These are phyloP conservation scores for Cicer cuneatum DNA, from an alignment of 306 rosid species.

Conservation along the genomic window DNA sequence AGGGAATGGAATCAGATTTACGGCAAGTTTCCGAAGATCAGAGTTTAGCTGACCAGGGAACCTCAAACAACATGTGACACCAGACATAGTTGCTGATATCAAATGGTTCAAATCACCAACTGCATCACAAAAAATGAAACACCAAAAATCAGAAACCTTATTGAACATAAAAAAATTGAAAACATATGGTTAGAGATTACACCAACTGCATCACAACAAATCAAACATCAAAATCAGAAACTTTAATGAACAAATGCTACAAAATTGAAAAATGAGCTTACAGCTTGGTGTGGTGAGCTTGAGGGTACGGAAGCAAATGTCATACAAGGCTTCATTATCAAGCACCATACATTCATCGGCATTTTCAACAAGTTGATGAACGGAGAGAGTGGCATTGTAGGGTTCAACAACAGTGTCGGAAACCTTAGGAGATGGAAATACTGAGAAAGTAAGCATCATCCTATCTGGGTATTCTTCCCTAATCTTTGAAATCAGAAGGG, in stretches of 20 bases:
- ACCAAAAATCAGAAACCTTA: background rate
- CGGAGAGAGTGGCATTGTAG: slow-evolving; percentile 18
- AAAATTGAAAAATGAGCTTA: background rate
- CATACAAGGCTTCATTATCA: slow-evolving; percentile 27
- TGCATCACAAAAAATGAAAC: slow-evolving; percentile 8
- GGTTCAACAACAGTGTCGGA: slow-evolving; percentile 16
- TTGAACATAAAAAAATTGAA: background rate
- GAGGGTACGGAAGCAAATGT: slow-evolving; percentile 28
- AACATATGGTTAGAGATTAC: background rate
- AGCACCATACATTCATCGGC: slow-evolving; percentile 16
- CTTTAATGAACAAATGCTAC: too few species aligned
- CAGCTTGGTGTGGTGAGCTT: slow-evolving; percentile 31
- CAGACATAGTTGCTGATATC: slow-evolving; percentile 23
- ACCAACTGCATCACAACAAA: too few species aligned
- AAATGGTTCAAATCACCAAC: slow-evolving; percentile 19
- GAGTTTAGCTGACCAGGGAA: slow-evolving; percentile 23
- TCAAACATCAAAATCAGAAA: too few species aligned
- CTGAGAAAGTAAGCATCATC: slow-evolving; percentile 16
- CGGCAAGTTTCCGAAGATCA: background rate
- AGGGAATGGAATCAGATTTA: slow-evolving; percentile 15
- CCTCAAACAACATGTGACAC: slow-evolving; percentile 28
- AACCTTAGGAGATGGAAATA: slow-evolving; percentile 17
- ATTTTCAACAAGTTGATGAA: slow-evolving; percentile 26
- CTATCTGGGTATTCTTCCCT: slow-evolving; percentile 30
- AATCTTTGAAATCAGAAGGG: slow-evolving; percentile 15